Conservation (phyloP, 257 asterid genomes). For the Solanum clarkiae region DNA sequence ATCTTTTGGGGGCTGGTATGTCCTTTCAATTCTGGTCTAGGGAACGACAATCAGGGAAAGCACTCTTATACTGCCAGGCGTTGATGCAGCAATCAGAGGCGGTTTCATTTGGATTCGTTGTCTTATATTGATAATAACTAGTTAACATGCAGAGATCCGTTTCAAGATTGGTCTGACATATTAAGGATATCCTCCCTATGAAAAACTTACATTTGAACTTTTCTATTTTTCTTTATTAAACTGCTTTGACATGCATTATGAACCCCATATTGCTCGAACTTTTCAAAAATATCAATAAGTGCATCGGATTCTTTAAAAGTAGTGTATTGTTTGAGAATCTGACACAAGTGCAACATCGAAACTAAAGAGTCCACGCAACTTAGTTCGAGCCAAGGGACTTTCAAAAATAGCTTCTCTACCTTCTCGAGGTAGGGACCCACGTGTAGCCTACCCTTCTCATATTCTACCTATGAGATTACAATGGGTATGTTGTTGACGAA, state of each 20-base stretch:
- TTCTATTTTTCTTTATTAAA: background rate
- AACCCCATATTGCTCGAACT: no score
- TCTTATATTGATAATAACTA: background rate
- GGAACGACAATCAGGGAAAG: no score
- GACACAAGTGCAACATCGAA: no score
- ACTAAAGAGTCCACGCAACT: no score
- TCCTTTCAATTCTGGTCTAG: no score
- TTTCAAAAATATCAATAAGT: no score
- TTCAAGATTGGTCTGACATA: background rate
- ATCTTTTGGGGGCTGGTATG: no score
- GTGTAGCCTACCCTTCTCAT: background rate
- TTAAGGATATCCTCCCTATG: background rate
- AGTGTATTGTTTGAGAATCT: no score
- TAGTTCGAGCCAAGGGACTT: background rate
- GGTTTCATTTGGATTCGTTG: background rate
- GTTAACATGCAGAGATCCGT: background rate
- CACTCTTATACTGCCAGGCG: no score
- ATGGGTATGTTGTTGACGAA: background rate
- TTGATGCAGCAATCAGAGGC: no score
- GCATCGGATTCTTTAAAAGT: no score
- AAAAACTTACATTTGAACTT: background rate
- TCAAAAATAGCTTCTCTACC: background rate
- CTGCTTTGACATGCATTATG: background rate
- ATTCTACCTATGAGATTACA: background rate
- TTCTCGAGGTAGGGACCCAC: background rate